Evolutionary conservation across 2,329 filamentous ascomycete species (phyloP), one percentile per base, ranked within the genome.

Genomic region (Claviceps capensis): DNA sequence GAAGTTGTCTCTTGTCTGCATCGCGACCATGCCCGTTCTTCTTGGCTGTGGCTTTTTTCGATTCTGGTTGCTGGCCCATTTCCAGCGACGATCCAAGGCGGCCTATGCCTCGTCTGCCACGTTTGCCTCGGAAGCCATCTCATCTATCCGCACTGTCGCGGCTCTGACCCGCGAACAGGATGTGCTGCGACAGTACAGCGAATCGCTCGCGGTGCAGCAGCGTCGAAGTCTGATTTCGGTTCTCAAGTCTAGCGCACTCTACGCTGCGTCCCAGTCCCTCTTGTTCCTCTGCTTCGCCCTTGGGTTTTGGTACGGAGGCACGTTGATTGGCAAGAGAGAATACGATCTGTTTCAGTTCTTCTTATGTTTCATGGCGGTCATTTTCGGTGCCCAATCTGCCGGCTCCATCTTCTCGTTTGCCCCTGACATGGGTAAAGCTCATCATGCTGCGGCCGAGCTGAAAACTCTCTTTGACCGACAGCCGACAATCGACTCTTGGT

Each of bases 251-350:
- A 90, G 86, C 11, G 64, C 76, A 1, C 78, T 96, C 5, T 97
- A 95, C 63, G 88, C 90, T 0, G 78, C 82, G 1, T 87, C 88
- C 1, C 90, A 96, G 69, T 89, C 86, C 0, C 72, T 95, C 53
- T 80, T 87, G 55, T 94, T 95, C 70, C 74, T 89, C 47, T 88
- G 84, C 58, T 83, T 93, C 54, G 89, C 89, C 0, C 79, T 96
- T 4, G 88, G 86, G 2, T 96, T 96, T 73, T 96, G 88, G 88
- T 95, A 93, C 61, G 89, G 89, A 55, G 87, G 88, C 30, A 85
- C 76, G 0, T 72, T 93, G 36, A 84, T 95, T 50, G 82, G 77
- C 22, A 76, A 77, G 52, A 62, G 69, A 47, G 86, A 94, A 64
- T 91, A 93, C 65, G 66, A 69, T 57, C 76, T 88, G 61, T 91